Evolutionary conservation across 2,329 filamentous ascomycete species (phyloP).

Genomic region (Ophiosphaerella herpotricha): DNA sequence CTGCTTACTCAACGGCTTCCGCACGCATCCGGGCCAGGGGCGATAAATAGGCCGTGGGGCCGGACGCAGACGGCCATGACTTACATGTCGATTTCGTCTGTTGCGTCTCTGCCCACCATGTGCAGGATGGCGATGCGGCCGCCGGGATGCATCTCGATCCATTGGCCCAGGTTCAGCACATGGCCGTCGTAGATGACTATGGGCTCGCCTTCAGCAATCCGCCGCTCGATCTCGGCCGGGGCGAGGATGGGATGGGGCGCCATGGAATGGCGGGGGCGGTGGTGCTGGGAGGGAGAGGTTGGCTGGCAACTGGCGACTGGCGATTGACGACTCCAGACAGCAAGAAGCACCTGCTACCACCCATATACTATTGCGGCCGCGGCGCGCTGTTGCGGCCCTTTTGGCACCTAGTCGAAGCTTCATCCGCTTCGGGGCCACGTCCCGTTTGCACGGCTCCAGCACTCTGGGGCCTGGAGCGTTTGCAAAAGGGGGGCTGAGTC

Average conservation of each 20-base stretch:
- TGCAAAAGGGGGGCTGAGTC: slow-evolving; percentile 3
- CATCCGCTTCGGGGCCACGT: not conserved
- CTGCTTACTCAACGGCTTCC: slow-evolving; percentile 12
- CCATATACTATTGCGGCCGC: not conserved
- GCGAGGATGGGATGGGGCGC: slow-evolving; percentile 45
- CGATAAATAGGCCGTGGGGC: slow-evolving; percentile 4
- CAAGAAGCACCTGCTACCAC: not conserved
- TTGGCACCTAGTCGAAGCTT: not conserved
- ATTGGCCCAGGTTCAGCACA: slow-evolving; percentile 61
- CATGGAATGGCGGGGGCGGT: slow-evolving; percentile 9
- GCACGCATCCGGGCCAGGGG: slow-evolving; percentile 6
- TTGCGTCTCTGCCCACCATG: slow-evolving; percentile 65
- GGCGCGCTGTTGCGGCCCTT: not conserved
- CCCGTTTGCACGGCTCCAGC: not conserved
- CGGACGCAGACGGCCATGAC: slow-evolving; percentile 3
- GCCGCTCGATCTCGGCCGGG: slow-evolving; percentile 53
- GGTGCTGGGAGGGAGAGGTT: not conserved
- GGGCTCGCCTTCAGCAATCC: slow-evolving; percentile 60
- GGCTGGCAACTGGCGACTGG: no score
- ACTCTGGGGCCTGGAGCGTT: slow-evolving; percentile 1
- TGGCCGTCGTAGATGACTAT: slow-evolving; percentile 62
- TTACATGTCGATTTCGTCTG: slow-evolving; percentile 64
- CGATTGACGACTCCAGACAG: not conserved
- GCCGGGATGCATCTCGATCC: slow-evolving; percentile 64
- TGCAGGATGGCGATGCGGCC: slow-evolving; percentile 64